Evolutionary conservation across 2,329 filamentous ascomycete genomes (phyloP), one percentile per base, ranked within the genome.

Genomic region (Claviceps africana): DNA sequence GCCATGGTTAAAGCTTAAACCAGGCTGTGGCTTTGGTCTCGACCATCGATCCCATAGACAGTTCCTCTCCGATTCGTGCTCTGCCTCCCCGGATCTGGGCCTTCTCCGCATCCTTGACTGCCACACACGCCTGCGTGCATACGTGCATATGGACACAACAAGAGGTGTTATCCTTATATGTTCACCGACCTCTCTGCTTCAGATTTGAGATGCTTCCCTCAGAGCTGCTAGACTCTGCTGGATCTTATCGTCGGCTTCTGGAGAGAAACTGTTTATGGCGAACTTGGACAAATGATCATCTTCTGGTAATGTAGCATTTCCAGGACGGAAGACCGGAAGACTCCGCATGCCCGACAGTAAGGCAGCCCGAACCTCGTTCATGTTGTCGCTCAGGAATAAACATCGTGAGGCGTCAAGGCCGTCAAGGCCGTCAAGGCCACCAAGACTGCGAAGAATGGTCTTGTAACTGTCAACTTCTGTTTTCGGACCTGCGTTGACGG

Each of bases 361-460:
- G 43, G 82, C 82, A 47, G 82, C 81, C 50, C 76, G 72, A 37
- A 85, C 81, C 67, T 86, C 82, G 62, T 77, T 79, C 46, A 86
- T 74, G 62, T 89, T 89, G 68, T 93, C 87, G 61, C 85, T 91
- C 55, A 91, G 70, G 65, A 93, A 93, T n/a, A 88, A 71, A 72
- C 86, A 86, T 52, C 77, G 72, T 11, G 65, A 66, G 19, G 74
- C 65, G 48, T 70, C 59, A 53, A 74, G 69, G 35, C 72, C 68
- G 15, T 78, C 64, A 53, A 62, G 54, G 37, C 60, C 61, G 39
- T n/a, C n/a, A n/a, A 74, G 69, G 35, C 72, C 68, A 17, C 78
- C 64, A 53, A 62, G 54, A 39, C 60, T 61, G 39, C 63, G 63
- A 47, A 77, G 72, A 58, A 90, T 89, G 59, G 72, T 79, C 58